These are phyloP conservation scores for Leccinum griseonigrum DNA, from an alignment of 1,284 basidiomycete genomes.

Conservation along the genomic window DNA sequence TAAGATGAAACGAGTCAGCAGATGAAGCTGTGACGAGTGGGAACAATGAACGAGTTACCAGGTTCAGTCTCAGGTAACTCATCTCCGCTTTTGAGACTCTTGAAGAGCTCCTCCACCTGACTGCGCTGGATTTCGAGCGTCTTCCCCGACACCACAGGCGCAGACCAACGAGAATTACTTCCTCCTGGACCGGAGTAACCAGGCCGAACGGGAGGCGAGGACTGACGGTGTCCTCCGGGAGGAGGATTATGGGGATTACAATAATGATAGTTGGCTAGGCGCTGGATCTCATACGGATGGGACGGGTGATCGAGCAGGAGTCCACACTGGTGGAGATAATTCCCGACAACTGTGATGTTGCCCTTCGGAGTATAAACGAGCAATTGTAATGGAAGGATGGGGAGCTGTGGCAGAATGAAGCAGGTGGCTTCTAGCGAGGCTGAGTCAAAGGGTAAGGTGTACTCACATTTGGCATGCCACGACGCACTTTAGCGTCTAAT, in stretches of 20 bases:
- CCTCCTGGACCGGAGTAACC: conserved; percentile 42
- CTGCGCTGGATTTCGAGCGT: conserved; percentile 89
- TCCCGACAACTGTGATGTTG: conserved; percentile 80
- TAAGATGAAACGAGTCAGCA: conserved; percentile 19
- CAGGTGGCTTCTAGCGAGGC: conserved; percentile 18
- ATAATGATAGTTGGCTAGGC: conserved; percentile 71
- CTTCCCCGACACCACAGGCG: conserved; percentile 63
- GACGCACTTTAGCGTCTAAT: conserved; percentile 76
- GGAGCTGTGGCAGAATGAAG: conserved; percentile 48
- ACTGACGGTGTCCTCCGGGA: conserved; percentile 57
- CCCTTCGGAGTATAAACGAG: conserved; percentile 92
- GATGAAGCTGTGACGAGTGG: conserved; percentile 6
- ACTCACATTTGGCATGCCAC: conserved; percentile 59
- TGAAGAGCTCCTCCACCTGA: conserved; percentile 94
- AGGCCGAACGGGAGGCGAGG: conserved; percentile 41
- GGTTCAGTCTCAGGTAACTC: conserved; percentile 86
- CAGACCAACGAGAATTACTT: conserved; percentile 53
- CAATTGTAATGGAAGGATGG: conserved; percentile 80
- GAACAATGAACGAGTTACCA: conserved; percentile 46
- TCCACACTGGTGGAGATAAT: conserved; percentile 65
- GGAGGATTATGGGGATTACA: conserved; percentile 87
- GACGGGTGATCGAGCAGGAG: conserved; percentile 83
- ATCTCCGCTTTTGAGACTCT: conserved; percentile 82
- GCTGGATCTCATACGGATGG: conserved; percentile 51
- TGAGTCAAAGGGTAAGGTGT: conserved; percentile 6